Percentiles rank a stretch among this genome's conserved stretches.
These are phyloP conservation scores for Penicillium sp. DNA, from an alignment of 2,329 filamentous ascomycete genomes.

Conservation along the genomic window DNA sequence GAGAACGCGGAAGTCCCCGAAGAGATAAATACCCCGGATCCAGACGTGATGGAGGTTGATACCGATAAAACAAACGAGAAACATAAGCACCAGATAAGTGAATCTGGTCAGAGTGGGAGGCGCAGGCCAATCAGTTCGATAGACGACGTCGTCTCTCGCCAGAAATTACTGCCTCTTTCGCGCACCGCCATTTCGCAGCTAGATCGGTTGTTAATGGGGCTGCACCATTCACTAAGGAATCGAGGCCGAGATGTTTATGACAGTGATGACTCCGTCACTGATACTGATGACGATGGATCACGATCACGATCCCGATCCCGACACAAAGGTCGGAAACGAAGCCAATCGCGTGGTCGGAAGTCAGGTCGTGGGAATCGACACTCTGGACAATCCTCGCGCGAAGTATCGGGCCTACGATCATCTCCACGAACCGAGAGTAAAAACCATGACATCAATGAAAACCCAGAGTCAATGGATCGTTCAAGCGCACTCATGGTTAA, in stretches of 20 bases:
- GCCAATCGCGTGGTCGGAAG: slow-evolving; percentile 28
- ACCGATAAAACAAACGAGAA: slow-evolving; percentile 18
- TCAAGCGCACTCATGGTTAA: neutral
- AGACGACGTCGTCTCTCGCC: slow-evolving; percentile 42
- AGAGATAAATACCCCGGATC: slow-evolving; percentile 14
- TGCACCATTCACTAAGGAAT: slow-evolving; percentile 67
- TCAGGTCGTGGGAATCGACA: slow-evolving; percentile 5
- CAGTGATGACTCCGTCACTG: slow-evolving; percentile 31
- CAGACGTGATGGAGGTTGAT: slow-evolving; percentile 18
- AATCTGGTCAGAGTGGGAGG: neutral
- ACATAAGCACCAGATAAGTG: neutral
- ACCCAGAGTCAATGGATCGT: neutral
- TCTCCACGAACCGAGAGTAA: slow-evolving; percentile 10
- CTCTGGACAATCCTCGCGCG: neutral
- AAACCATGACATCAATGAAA: neutral
- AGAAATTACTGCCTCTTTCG: slow-evolving; percentile 65
- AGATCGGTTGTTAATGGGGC: slow-evolving; percentile 66
- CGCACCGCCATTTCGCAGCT: slow-evolving; percentile 69
- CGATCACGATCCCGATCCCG: slow-evolving; percentile 16
- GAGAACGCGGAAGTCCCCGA: slow-evolving; percentile 5
- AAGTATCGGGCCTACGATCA: slow-evolving; percentile 5
- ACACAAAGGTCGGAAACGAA: slow-evolving; percentile 16
- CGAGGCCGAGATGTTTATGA: slow-evolving; percentile 36
- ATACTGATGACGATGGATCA: slow-evolving; percentile 25
- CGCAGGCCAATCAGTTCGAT: slow-evolving; percentile 30